Base-by-base conservation (phyloP, 805 yeast genomes). In the Yarrowia sp. region DNA sequence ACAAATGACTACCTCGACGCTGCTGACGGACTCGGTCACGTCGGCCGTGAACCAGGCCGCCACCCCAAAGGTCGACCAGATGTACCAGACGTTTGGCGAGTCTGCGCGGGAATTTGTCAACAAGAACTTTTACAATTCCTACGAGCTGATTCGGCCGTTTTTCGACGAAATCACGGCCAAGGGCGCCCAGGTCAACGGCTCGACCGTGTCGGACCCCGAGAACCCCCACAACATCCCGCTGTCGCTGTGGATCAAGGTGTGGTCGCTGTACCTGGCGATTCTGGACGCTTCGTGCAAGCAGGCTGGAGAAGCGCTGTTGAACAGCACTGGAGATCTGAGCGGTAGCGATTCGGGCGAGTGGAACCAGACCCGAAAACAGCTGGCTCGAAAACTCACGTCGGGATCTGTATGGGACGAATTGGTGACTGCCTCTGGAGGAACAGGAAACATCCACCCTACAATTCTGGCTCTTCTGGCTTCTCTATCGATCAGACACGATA, bases 41-140 rank as follows among this genome's bases (percentile, higher is more conserved):
- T 38, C 45, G 2, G 56, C 55, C 11, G 56, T 48, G 3, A 7
- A 19, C 38, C 56, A 63, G 16, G 56, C 55, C 2, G 56, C 22
- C 8, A 63, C 46, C 3, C 56, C 43, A 11, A 38, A 48, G 14
- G 56, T 49, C 26, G 56, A 63, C 46, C 67, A 63, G 15, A 48
- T 63, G 43, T 63, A 63, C 56, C 67, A 63, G 40, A 49, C 48
- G n/a, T 63, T 63, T 49, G 67, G 56, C 19, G 67, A 49, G 46
- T 48, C 67, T 36, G 67, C 67, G n/a, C 55, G 67, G 22, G 67
- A 63, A 49, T 63, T 63, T 36, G 53, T 66, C 64, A 66, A 66
- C 69, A 66, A 58, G 69, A 52, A 55, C 53, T 55, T 66, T 22
- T 58, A 42, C 67, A 53, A 58, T 42, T 55, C 67, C 7, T 52